These are phyloP conservation scores for Cydonia oblonga DNA, from an alignment of 331 rosid species.

Conservation along the genomic window DNA sequence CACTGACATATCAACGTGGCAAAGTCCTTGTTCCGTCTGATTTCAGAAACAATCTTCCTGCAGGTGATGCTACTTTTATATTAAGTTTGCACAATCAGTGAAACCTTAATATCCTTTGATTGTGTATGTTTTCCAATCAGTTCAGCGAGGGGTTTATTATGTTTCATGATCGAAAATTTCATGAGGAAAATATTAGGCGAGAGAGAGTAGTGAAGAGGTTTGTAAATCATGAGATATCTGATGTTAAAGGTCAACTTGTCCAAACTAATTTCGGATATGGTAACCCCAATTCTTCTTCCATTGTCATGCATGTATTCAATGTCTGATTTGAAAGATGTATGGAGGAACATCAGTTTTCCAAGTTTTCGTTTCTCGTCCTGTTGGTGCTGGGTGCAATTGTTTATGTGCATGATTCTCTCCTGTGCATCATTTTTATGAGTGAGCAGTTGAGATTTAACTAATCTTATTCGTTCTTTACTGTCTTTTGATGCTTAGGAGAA, in stretches of 20 bases:
- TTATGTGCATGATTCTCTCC: not conserved
- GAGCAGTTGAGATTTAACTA: no score
- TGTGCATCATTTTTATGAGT: no score
- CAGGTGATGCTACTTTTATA: not conserved
- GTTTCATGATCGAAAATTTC: not conserved
- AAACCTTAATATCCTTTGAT: not conserved
- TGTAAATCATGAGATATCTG: not conserved
- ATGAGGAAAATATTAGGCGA: not conserved
- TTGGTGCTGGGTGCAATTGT: no score
- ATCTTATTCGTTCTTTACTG: no score
- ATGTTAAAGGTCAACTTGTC: not conserved
- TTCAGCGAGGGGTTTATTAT: not conserved
- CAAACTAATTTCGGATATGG: not conserved
- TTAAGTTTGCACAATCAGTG: not conserved
- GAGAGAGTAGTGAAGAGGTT: not conserved
- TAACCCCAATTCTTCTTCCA: not conserved
- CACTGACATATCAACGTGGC: conserved; percentile 86
- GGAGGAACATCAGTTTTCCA: no score
- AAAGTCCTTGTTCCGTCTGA: conserved; percentile 71
- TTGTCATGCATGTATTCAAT: no score
- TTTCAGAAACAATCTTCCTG: not conserved
- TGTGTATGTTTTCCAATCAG: not conserved
- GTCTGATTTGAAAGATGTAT: no score
- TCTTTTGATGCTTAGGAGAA: not conserved
- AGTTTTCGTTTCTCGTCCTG: no score